These are phyloP conservation scores for Mortierella alpina DNA, from an alignment of 192 early-diverging fungal genomes.

Conservation along the genomic window DNA sequence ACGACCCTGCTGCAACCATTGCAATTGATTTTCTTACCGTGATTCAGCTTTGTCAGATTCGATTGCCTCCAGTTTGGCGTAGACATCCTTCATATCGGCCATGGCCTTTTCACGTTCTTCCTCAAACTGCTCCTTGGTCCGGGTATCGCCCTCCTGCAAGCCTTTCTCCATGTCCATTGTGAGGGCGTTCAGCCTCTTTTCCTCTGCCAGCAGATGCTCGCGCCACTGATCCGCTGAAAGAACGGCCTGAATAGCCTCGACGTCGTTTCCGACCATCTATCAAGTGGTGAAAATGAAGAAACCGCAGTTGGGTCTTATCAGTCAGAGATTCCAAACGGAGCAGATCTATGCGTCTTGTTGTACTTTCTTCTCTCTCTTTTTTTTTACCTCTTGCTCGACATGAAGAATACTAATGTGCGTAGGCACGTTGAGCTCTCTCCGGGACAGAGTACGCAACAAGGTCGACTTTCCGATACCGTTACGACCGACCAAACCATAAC, in stretches of 20 bases:
- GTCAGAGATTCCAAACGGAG: neutral
- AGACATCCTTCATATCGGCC: conserved; percentile 79
- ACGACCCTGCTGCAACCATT: neutral
- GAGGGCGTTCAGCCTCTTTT: conserved; percentile 69
- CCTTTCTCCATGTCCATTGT: conserved; percentile 67
- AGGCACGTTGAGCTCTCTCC: conserved; percentile 89
- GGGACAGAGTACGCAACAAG: conserved; percentile 77
- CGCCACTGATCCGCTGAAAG: conserved; percentile 95
- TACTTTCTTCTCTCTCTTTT: neutral
- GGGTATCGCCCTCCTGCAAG: conserved; percentile 58
- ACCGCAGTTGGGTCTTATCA: neutral
- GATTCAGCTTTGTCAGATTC: conserved; percentile 98
- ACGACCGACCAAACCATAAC: conserved; percentile 96
- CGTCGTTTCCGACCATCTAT: conserved; percentile 92
- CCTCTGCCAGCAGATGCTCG: conserved; percentile 88
- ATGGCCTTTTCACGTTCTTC: conserved; percentile 46
- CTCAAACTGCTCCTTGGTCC: conserved; percentile 59
- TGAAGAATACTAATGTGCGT: conserved; percentile 94
- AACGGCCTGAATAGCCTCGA: conserved; percentile 86
- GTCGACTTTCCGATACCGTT: conserved; percentile 93
- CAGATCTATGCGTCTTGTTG: neutral
- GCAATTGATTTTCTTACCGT: conserved; percentile 51
- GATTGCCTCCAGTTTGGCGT: conserved; percentile 90
- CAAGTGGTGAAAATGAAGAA: conserved; percentile 1
- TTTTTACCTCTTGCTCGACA: conserved; percentile 93